phyloP scores from a whole-genome alignment of 257 asterid species.

The Linderniella brevidens region DNA sequence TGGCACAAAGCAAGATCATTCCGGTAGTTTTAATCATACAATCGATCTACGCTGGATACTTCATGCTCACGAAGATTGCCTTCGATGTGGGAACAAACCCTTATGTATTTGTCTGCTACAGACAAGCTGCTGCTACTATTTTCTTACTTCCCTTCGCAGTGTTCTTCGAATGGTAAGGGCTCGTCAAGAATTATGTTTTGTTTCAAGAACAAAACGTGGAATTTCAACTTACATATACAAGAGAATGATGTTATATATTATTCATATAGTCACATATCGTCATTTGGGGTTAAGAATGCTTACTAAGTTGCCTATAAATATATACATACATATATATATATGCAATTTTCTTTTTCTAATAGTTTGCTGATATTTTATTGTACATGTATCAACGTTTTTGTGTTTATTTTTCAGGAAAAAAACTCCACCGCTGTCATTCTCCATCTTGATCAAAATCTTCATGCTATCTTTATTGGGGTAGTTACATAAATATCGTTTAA shows the following conservation, averaged over 20 bases:
- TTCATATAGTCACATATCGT: no score
- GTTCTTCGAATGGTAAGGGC: constrained; percentile 24
- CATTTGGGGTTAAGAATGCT: no score
- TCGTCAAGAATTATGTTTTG: neutral
- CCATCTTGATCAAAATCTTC: constrained; percentile 30
- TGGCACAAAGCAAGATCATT: neutral
- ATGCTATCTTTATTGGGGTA: constrained; percentile 49
- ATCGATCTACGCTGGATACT: constrained; percentile 37
- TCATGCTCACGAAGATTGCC: constrained; percentile 49
- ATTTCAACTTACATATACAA: no score
- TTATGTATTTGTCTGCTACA: constrained; percentile 43
- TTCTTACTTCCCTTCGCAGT: constrained; percentile 41
- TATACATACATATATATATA: neutral
- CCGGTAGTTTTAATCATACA: constrained; percentile 20
- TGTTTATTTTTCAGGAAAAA: constrained; percentile 24
- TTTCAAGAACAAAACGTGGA: no score
- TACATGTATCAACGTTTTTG: neutral
- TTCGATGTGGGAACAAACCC: constrained; percentile 47
- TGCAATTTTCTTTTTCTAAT: neutral
- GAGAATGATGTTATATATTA: no score
- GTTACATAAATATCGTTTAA: no score
- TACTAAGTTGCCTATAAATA: neutral
- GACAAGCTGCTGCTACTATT: constrained; percentile 47
- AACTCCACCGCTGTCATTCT: constrained; percentile 29
- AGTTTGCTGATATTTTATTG: neutral